Percentiles rank a stretch among this genome's conserved stretches.
phyloP scores from a whole-genome alignment of 2,329 filamentous ascomycete genomes.

The Madurella fahalii region DNA sequence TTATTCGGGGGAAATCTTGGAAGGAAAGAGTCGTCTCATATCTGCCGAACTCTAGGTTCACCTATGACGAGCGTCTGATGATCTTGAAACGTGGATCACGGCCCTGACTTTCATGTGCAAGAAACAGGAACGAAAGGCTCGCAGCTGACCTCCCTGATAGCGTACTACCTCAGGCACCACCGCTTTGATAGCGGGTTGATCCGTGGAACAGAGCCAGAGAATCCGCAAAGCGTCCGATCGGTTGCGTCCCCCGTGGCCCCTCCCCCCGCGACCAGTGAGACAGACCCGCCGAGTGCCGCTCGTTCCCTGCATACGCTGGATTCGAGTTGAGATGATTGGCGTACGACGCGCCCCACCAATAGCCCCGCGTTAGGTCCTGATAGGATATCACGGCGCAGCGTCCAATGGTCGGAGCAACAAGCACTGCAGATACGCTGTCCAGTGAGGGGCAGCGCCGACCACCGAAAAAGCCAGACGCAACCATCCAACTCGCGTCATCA shows the following conservation, averaged over 20 bases:
- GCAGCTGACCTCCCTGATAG: not conserved
- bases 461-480: conserved; percentile 6
- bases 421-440: not conserved
- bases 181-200: conserved; percentile 13
- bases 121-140: not conserved
- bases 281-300: conserved; percentile 4
- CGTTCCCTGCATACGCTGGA: conserved; percentile 9
- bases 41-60: not conserved
- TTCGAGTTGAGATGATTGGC: conserved; percentile 12
- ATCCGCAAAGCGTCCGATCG: conserved; percentile 11
- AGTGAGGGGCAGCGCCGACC: conserved; percentile 4
- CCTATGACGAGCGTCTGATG: not conserved
- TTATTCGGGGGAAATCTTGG: not conserved
- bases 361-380: not conserved
- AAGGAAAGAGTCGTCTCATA: not conserved
- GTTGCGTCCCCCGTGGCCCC: conserved; percentile 2
- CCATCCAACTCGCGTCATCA: conserved; percentile 15
- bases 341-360: not conserved
- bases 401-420: not conserved
- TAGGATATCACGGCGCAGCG: not conserved
- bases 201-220: conserved; percentile 3
- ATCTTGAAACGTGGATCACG: conserved; percentile 5
- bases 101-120: not conserved
- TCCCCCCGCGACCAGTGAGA: conserved; percentile 9
- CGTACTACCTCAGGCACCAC: not conserved